Evolutionary conservation across 2,329 filamentous ascomycete genomes (phyloP).

Genomic region (Neophaeococcomyces aloes): DNA sequence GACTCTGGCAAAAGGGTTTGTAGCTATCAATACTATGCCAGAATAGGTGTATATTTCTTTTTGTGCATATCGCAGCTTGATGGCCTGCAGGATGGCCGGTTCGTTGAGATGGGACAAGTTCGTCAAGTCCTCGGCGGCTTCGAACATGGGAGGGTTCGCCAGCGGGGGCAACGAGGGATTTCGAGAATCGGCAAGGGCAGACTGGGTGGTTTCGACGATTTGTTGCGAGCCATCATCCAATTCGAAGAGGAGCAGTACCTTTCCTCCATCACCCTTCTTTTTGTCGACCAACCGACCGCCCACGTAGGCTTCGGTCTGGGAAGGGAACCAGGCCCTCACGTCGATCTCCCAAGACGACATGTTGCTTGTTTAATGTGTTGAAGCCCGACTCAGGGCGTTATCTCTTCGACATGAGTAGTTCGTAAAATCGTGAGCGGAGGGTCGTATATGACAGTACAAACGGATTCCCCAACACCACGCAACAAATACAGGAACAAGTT

Average conservation of each 20-base stretch:
- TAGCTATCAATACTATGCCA: constrained; percentile 95
- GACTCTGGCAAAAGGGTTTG: constrained; percentile 93
- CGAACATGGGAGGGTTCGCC: constrained; percentile 97
- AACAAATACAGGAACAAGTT: constrained; percentile 3
- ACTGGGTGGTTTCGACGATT: constrained; percentile 68
- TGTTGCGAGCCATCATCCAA: constrained; percentile 75
- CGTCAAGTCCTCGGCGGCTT: constrained; percentile 95
- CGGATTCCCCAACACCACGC: neutral
- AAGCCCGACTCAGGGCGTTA: constrained; percentile 16
- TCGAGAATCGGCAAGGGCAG: constrained; percentile 60
- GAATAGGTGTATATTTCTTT: constrained; percentile 99
- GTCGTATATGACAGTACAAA: neutral
- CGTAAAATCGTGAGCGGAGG: constrained; percentile 13
- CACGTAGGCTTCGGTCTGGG: constrained; percentile 91
- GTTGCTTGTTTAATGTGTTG: constrained; percentile 35
- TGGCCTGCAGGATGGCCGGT: constrained; percentile 93
- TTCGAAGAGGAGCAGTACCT: constrained; percentile 60
- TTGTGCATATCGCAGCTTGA: constrained; percentile 90
- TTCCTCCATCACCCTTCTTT: constrained; percentile 76
- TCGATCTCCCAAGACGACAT: constrained; percentile 69
- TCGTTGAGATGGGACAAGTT: constrained; percentile 97
- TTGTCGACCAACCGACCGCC: constrained; percentile 89
- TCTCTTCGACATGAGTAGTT: constrained; percentile 7
- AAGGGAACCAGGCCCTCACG: constrained; percentile 96
- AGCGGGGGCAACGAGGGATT: constrained; percentile 74